Percentiles rank a stretch among this genome's conserved stretches.
These are phyloP conservation scores for Pelargonium fulgidum DNA, from an alignment of 441 rosid species.

Conservation along the genomic window DNA sequence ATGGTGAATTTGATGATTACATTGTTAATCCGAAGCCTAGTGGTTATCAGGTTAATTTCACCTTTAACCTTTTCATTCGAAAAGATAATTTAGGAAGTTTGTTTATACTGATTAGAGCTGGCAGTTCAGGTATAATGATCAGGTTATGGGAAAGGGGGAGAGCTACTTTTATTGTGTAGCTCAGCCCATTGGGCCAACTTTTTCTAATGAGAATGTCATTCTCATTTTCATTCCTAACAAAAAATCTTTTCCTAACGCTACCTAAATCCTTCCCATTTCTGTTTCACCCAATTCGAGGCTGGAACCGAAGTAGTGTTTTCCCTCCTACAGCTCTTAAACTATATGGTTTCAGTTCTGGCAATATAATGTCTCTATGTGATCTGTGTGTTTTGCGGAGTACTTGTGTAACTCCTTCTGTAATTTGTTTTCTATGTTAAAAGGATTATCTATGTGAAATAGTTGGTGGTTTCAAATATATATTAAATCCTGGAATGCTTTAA, in stretches of 20 bases:
- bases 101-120: background rate
- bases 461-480: background rate
- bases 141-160: no score
- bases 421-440: background rate
- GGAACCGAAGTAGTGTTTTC: background rate
- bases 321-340: background rate
- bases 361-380: background rate
- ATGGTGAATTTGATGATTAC: slow-evolving; percentile 80
- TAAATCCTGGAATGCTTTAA: slow-evolving; percentile 12
- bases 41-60: slow-evolving; percentile 60
- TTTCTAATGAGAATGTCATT: no score
- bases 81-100: slow-evolving; percentile 10
- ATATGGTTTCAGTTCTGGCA: background rate
- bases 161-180: no score
- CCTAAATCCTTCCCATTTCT: background rate
- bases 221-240: no score
- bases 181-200: no score
- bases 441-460: background rate
- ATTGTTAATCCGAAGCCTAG: slow-evolving; percentile 72
- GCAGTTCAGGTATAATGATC: no score
- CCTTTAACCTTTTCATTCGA: background rate
- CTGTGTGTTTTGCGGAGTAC: background rate
- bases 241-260: no score
- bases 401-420: background rate
- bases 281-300: background rate